Evolutionary conservation across 768 basidiomycete species (phyloP).

Genomic region (Leccinum disarticulatum): DNA sequence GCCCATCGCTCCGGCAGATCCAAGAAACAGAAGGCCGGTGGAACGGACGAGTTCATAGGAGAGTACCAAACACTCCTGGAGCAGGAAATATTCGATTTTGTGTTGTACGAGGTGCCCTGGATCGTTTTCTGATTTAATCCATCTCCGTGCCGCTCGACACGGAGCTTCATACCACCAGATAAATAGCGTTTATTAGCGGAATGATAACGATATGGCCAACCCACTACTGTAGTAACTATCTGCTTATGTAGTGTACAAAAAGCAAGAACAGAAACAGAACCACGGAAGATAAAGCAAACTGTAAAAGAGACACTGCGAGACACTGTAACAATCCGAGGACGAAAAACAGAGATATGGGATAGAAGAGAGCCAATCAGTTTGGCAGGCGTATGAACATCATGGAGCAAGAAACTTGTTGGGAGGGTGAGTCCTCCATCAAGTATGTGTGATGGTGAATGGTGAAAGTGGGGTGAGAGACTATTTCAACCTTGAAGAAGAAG

Average conservation of each 20-base stretch:
- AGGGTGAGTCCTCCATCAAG: slow-evolving; percentile 23
- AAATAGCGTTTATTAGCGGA: slow-evolving; percentile 53
- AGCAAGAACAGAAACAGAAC: slow-evolving; percentile 23
- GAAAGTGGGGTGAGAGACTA: slow-evolving; percentile 10
- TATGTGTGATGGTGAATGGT: slow-evolving; percentile 16
- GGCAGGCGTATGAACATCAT: slow-evolving; percentile 15
- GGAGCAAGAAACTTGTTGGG: slow-evolving; percentile 14
- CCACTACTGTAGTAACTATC: slow-evolving; percentile 52
- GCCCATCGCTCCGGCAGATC: slow-evolving; percentile 60
- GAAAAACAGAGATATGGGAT: slow-evolving; percentile 15
- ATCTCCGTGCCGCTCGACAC: not conserved
- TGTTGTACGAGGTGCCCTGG: slow-evolving; percentile 92
- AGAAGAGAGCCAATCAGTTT: slow-evolving; percentile 12
- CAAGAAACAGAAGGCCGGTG: slow-evolving; percentile 34
- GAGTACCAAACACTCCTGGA: slow-evolving; percentile 94
- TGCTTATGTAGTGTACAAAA: slow-evolving; percentile 44
- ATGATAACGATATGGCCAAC: slow-evolving; percentile 61
- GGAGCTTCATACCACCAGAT: slow-evolving; percentile 17
- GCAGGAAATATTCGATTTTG: slow-evolving; percentile 95
- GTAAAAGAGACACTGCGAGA: slow-evolving; percentile 14
- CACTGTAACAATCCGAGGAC: slow-evolving; percentile 17
- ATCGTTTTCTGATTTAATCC: slow-evolving; percentile 54
- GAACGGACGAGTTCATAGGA: slow-evolving; percentile 72
- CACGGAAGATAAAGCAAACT: slow-evolving; percentile 26
- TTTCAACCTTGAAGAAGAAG: slow-evolving; percentile 20